These are phyloP conservation scores for Gossypium anomalum DNA, from an alignment of 345 rosid genomes.

Conservation along the genomic window DNA sequence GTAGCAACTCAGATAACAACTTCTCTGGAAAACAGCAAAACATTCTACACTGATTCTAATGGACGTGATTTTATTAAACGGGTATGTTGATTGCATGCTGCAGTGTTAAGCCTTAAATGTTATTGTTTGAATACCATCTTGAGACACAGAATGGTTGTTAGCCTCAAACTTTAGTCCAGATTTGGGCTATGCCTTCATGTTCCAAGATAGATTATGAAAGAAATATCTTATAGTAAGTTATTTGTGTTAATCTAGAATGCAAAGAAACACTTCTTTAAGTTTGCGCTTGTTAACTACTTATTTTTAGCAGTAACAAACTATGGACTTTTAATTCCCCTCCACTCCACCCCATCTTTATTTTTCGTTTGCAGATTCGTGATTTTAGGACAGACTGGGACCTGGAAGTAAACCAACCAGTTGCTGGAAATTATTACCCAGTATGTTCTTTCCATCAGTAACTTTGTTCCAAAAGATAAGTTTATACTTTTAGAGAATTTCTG, in stretches of 20 bases:
- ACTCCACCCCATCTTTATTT: not conserved
- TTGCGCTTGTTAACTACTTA: constrained; percentile 5
- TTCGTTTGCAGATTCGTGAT: constrained; percentile 72
- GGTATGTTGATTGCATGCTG: constrained; percentile 30
- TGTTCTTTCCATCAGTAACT: constrained; percentile 21
- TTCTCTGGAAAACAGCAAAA: constrained; percentile 46
- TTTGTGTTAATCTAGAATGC: not conserved
- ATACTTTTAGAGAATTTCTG: not conserved
- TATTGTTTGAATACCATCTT: not conserved
- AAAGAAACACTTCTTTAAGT: not conserved
- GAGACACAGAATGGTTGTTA: constrained; percentile 5
- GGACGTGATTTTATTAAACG: constrained; percentile 79
- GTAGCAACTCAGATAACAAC: constrained; percentile 63
- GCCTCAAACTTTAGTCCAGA: constrained; percentile 8
- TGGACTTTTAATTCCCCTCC: not conserved
- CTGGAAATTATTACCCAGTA: constrained; percentile 98
- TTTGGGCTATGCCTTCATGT: not conserved
- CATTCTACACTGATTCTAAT: constrained; percentile 79
- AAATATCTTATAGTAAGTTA: not conserved
- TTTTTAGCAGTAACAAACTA: constrained; percentile 15
- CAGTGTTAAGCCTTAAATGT: not conserved
- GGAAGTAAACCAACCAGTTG: constrained; percentile 83
- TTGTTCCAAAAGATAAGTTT: not conserved
- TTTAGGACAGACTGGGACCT: constrained; percentile 88
- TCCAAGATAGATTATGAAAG: constrained; percentile 2